phyloP scores from a whole-genome alignment of 1,284 basidiomycete species.

The Lentinula novae-zelandiae region DNA sequence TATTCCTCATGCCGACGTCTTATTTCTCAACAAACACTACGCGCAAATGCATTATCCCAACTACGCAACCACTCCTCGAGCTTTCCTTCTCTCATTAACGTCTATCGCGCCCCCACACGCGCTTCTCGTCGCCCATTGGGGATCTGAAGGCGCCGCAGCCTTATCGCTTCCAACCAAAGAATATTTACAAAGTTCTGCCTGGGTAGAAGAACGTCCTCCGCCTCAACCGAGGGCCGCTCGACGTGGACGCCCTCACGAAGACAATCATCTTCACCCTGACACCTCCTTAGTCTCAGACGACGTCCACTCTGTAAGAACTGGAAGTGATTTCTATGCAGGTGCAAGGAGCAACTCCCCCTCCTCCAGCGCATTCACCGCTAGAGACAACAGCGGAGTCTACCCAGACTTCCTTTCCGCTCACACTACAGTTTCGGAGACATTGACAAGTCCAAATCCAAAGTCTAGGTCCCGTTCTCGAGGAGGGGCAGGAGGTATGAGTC shows the following conservation, averaged over 20 bases:
- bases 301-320: constrained; percentile 61
- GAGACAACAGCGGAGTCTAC: constrained; percentile 19
- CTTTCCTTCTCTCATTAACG: constrained; percentile 70
- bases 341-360: constrained; percentile 51
- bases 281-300: constrained; percentile 24
- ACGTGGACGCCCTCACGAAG: neutral
- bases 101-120: constrained; percentile 65
- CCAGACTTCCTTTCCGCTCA: constrained; percentile 12
- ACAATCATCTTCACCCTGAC: constrained; percentile 8
- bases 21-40: constrained; percentile 71
- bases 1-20: constrained; percentile 72
- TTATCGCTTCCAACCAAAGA: constrained; percentile 78
- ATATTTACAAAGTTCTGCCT: constrained; percentile 78
- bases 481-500: neutral
- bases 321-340: constrained; percentile 72
- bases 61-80: constrained; percentile 61
- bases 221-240: constrained; percentile 1
- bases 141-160: constrained; percentile 69
- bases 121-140: constrained; percentile 76
- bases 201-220: constrained; percentile 47
- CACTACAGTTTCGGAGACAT: neutral
- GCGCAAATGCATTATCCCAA: constrained; percentile 54
- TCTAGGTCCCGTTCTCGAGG: constrained; percentile 6
- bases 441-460: neutral
- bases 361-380: constrained; percentile 51